Evolutionary conservation across 2,329 filamentous ascomycete genomes (phyloP).

Genomic region (Sporothrix mexicana): DNA sequence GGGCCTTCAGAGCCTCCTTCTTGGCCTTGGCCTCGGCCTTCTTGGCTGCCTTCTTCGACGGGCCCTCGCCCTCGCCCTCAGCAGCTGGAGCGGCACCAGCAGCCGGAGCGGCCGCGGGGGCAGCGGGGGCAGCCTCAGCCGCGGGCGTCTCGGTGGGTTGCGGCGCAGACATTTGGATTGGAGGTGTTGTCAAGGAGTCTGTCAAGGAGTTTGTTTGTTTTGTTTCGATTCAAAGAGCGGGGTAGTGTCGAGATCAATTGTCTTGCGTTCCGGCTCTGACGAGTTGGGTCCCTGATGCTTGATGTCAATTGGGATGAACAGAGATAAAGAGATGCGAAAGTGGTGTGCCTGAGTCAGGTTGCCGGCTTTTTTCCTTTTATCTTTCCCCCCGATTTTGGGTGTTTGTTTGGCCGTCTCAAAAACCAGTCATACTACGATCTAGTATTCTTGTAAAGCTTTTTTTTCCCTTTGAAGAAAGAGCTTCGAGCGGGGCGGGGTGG

Average conservation of each 20-base stretch:
- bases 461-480: conserved; percentile 18
- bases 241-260: background rate
- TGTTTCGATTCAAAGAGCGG: conserved; percentile 1
- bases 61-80: conserved; percentile 52
- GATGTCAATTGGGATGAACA: background rate
- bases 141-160: conserved; percentile 29
- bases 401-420: conserved; percentile 6
- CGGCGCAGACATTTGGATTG: conserved; percentile 30
- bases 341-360: conserved; percentile 24
- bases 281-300: background rate
- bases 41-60: conserved; percentile 80
- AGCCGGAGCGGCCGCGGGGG: background rate
- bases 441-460: conserved; percentile 7
- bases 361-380: background rate
- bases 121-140: conserved; percentile 27
- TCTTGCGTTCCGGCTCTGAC: background rate
- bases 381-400: background rate
- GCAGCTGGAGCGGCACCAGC: conserved; percentile 38
- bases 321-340: background rate
- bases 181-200: too few relatives aligned
- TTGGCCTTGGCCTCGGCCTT: conserved; percentile 86
- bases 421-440: conserved; percentile 25
- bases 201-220: background rate
- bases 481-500: conserved; percentile 23
- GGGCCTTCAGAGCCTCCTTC: conserved; percentile 82